Evolutionary conservation across 1,284 basidiomycete species (phyloP).

Genomic region (Grifola frondosa): DNA sequence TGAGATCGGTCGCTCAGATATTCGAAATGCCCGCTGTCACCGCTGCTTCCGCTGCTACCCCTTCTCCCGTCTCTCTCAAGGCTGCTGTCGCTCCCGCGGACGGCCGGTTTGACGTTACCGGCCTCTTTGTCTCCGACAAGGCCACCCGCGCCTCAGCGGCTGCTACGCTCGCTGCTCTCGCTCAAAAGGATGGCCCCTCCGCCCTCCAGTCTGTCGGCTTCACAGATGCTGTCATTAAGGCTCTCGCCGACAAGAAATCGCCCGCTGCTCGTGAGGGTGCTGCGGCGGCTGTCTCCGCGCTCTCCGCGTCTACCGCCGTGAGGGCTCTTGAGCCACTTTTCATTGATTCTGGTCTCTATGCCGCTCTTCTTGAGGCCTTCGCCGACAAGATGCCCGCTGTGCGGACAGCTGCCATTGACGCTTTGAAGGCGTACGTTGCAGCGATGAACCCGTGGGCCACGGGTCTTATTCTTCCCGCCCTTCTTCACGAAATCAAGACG

Average conservation of each 20-base stretch:
- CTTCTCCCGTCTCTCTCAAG: slow-evolving; percentile 66
- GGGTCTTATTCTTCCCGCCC: slow-evolving; percentile 81
- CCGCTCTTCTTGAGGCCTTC: slow-evolving; percentile 86
- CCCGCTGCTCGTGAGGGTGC: slow-evolving; percentile 85
- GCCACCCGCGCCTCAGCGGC: slow-evolving; percentile 70
- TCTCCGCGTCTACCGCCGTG: slow-evolving; percentile 78
- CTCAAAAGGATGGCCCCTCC: slow-evolving; percentile 85
- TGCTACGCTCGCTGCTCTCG: slow-evolving; percentile 67
- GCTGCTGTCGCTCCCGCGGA: slow-evolving; percentile 52
- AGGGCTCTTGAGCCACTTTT: slow-evolving; percentile 90
- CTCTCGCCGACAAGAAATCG: slow-evolving; percentile 89
- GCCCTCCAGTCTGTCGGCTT: slow-evolving; percentile 80
- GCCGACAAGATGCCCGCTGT: slow-evolving; percentile 91
- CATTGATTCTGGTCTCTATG: slow-evolving; percentile 82
- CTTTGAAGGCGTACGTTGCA: slow-evolving; percentile 78
- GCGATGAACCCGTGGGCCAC: slow-evolving; percentile 92
- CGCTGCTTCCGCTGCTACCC: slow-evolving; percentile 44
- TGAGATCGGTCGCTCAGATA: slow-evolving; percentile 37
- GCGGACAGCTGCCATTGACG: slow-evolving; percentile 82
- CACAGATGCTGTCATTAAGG: slow-evolving; percentile 80
- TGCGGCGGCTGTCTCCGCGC: slow-evolving; percentile 66
- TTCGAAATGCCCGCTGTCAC: slow-evolving; percentile 73
- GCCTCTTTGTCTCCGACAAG: slow-evolving; percentile 76
- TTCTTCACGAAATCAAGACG: slow-evolving; percentile 94
- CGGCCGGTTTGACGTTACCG: slow-evolving; percentile 60